phyloP scores from a whole-genome alignment of 345 rosid genomes.

The Citrus mangshanensis region DNA sequence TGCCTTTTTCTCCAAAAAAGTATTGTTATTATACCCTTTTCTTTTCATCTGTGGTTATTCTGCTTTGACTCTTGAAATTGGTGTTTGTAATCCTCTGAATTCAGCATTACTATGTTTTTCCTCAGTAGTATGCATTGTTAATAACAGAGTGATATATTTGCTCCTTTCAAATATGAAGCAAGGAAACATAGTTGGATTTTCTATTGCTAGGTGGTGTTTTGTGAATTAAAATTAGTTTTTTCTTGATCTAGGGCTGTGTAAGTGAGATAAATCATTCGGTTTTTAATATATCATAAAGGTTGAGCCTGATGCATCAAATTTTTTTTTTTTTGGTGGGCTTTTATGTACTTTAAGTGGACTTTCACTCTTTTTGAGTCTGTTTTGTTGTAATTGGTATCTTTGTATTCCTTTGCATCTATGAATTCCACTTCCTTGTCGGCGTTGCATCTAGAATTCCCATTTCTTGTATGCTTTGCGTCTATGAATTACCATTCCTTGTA shows the following conservation, averaged over 20 bases:
- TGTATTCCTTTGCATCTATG: neutral
- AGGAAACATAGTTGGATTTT: neutral
- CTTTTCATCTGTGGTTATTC: neutral
- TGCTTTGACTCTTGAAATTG: neutral
- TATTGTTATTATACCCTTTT: neutral
- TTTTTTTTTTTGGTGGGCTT: neutral
- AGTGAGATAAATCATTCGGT: neutral
- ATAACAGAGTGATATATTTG: neutral
- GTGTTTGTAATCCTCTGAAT: neutral
- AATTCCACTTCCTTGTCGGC: neutral
- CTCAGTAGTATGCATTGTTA: neutral
- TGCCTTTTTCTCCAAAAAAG: neutral
- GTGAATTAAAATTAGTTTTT: neutral
- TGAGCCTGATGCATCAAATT: neutral
- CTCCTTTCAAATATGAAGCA: neutral
- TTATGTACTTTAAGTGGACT: neutral
- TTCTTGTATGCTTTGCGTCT: neutral
- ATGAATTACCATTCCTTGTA: neutral
- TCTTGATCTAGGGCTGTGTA: neutral
- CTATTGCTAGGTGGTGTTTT: neutral
- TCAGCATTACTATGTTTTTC: neutral
- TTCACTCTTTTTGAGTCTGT: neutral
- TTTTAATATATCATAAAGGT: neutral
- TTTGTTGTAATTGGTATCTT: neutral
- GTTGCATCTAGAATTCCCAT: no score